These are phyloP conservation scores for Thalia dealbata DNA, from an alignment of 176 grass and related monocot genomes.

Conservation along the genomic window DNA sequence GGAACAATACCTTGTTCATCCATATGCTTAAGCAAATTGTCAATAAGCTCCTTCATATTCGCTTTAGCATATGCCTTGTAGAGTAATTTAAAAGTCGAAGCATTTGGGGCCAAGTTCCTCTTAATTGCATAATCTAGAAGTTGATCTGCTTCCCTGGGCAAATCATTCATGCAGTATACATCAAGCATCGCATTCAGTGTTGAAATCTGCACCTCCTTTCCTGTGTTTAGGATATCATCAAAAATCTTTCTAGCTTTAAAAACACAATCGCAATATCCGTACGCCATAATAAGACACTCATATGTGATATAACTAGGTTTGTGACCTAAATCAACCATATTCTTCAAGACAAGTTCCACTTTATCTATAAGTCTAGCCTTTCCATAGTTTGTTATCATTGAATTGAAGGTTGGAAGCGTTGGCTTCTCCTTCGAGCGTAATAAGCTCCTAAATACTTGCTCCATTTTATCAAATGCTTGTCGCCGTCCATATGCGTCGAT, in stretches of 20 bases:
- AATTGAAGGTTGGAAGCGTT: conserved; percentile 84
- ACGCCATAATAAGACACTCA: conserved; percentile 75
- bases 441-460: conserved; percentile 89
- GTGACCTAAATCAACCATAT: conserved; percentile 69
- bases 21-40: conserved; percentile 74
- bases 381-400: conserved; percentile 93
- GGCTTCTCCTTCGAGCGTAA: conserved; percentile 69
- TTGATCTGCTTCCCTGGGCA: conserved; percentile 61
- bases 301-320: conserved; percentile 74
- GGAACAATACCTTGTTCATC: conserved; percentile 67
- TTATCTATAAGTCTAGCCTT: conserved; percentile 83
- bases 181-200: conserved; percentile 78
- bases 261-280: conserved; percentile 56
- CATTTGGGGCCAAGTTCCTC: conserved; percentile 39
- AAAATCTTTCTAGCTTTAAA: conserved; percentile 58
- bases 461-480: conserved; percentile 91
- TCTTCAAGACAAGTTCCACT: conserved; percentile 52
- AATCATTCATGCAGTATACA: conserved; percentile 73
- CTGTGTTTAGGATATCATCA: conserved; percentile 50
- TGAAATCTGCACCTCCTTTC: conserved; percentile 44
- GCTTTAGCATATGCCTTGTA: conserved; percentile 73
- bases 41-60: conserved; percentile 51
- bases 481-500: conserved; percentile 79
- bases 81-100: conserved; percentile 87
- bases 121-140: conserved; percentile 49